Evolutionary conservation across 371 early-diverging fungal genomes (phyloP), one percentile per base, ranked within the genome.

Genomic region (Rhizopus stolonifer): DNA sequence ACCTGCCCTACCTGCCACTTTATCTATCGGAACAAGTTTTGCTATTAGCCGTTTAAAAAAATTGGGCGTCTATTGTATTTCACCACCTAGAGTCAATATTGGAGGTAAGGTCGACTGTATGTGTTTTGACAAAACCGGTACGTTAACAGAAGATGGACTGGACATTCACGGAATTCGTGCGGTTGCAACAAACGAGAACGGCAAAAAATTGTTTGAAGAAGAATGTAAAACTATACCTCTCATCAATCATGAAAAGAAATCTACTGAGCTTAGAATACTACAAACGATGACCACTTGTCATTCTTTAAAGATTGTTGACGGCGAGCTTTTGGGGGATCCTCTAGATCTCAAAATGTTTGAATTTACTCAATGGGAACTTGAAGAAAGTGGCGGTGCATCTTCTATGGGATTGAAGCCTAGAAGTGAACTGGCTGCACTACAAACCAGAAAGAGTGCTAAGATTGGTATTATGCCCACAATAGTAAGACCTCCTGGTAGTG

Each of bases 71-170:
- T 94, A 86, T 70, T 99, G 99, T 67, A 98, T 92, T 49, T 88
- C 91, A 38, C 95, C 96, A 1, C 88, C 95, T 6, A 79, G 95
- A 14, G 96, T 99, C 40, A 98, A 97, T 65, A 86, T 97, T 52
- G 89, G 96, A 32, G 99, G 99, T 33, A 94, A 94, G 58, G 74
- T 99, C 42, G 91, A 98, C 60, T 86, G 94, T 31, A 93, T 96
- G 81, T 91, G 95, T 58, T 99, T 99, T 81, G 99, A 99, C 78
- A 99, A 99, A 72, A 99, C 99, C 4, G 99, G 99, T 2, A 99
- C 99, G 4, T 69, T 99, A 43, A 99, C 99, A 1, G 95, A 98
- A 64, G 98, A 99, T 61, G 99, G 98, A 0, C 73, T 99, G 40
- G 99, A 98, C 64, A 91, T 99, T 9, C 81, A 95, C 40, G 98